Conservation (phyloP, 805 yeast genomes). For the Maudiozyma barnettii region DNA sequence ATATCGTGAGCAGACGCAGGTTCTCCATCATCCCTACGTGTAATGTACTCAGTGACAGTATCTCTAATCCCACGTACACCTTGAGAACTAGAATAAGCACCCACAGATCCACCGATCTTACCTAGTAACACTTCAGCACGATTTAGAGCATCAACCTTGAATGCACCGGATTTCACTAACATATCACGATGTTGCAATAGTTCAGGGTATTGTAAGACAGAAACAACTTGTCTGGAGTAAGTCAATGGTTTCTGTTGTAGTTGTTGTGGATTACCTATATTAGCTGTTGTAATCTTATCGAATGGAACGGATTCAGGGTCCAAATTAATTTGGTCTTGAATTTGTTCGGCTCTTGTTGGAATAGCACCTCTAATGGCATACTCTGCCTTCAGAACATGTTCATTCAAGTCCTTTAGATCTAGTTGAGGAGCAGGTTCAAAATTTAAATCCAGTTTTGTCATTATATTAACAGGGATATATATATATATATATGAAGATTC, state of each 20-base stretch:
- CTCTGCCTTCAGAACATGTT: slow-evolving; percentile 68
- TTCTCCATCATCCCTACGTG: slow-evolving; percentile 70
- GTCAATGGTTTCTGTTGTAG: slow-evolving; percentile 88
- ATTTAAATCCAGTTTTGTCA: background rate
- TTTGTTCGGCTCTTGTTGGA: slow-evolving; percentile 83
- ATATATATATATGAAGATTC: no score
- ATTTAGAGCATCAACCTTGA: slow-evolving; percentile 58
- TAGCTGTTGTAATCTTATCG: slow-evolving; percentile 68
- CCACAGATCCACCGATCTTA: slow-evolving; percentile 64
- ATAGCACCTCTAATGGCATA: slow-evolving; percentile 96
- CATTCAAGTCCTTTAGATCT: slow-evolving; percentile 49
- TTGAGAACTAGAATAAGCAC: slow-evolving; percentile 92
- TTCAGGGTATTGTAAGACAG: slow-evolving; percentile 78
- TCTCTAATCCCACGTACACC: slow-evolving; percentile 68
- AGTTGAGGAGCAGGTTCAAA: slow-evolving; percentile 30
- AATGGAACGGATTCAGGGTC: slow-evolving; percentile 65
- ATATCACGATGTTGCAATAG: slow-evolving; percentile 33
- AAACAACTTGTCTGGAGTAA: slow-evolving; percentile 82
- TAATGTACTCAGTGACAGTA: slow-evolving; percentile 72
- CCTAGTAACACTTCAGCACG: slow-evolving; percentile 57
- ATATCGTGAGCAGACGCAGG: slow-evolving; percentile 59
- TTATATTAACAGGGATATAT: background rate
- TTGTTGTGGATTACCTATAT: slow-evolving; percentile 97
- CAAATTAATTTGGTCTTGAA: slow-evolving; percentile 44
- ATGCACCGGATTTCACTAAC: slow-evolving; percentile 17